These are phyloP conservation scores for Thelonectria blattea DNA, from an alignment of 2,329 filamentous ascomycete genomes.

Conservation along the genomic window DNA sequence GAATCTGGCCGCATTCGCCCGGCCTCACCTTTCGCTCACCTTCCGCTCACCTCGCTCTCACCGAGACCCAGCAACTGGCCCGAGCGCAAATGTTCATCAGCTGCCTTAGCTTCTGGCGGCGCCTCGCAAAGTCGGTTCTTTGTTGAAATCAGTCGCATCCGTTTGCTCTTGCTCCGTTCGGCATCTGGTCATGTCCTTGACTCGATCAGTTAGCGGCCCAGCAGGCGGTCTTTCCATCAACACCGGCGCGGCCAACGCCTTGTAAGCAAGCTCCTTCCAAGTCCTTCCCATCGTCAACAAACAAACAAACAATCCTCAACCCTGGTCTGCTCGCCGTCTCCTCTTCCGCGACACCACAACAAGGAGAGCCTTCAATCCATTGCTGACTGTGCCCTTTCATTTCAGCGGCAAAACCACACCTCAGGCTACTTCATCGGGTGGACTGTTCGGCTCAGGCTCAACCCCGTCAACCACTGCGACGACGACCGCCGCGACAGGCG, in stretches of 20 bases:
- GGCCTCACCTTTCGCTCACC: constrained; percentile 18
- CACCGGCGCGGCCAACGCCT: constrained; percentile 63
- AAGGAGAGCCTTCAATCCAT: constrained; percentile 10
- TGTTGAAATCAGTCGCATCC: constrained; percentile 31
- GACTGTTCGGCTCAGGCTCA: constrained; percentile 46
- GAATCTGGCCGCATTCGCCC: not conserved
- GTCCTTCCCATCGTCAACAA: constrained; percentile 19
- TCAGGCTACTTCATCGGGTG: constrained; percentile 44
- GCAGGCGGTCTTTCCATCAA: constrained; percentile 69
- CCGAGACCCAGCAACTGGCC: constrained; percentile 20
- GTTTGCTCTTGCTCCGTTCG: constrained; percentile 21
- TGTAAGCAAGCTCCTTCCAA: constrained; percentile 42
- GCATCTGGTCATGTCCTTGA: constrained; percentile 53
- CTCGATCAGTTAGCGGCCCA: constrained; percentile 64
- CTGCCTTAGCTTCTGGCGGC: constrained; percentile 23
- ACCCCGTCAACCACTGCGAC: constrained; percentile 36
- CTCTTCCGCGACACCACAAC: constrained; percentile 11
- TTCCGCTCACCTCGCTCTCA: constrained; percentile 25
- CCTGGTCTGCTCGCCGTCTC: constrained; percentile 10
- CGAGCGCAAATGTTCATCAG: constrained; percentile 30
- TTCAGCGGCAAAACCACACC: constrained; percentile 37
- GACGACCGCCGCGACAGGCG: constrained; percentile 34
- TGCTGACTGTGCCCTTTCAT: constrained; percentile 24
- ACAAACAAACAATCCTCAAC: constrained; percentile 6
- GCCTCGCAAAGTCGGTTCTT: constrained; percentile 31